Percentiles rank a stretch among this genome's conserved stretches.
Conservation (phyloP, 2,329 filamentous ascomycete species). For the Alternaria ethzedia region DNA sequence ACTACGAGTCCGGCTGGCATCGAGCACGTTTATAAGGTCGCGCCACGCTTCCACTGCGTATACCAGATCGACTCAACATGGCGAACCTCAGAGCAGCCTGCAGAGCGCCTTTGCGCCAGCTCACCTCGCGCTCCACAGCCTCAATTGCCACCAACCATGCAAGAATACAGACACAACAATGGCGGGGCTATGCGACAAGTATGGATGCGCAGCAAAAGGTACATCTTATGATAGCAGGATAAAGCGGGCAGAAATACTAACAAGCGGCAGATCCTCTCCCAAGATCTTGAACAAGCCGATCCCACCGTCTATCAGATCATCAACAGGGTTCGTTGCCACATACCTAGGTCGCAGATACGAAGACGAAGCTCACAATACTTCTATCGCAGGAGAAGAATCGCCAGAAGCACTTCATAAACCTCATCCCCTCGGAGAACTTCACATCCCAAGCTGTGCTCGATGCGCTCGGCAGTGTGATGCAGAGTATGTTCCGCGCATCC, state of each 20-base stretch:
- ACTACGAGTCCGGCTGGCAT: slow-evolving; percentile 30
- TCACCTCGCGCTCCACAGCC: slow-evolving; percentile 30
- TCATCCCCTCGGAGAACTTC: slow-evolving; percentile 99
- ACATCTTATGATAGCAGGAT: not conserved
- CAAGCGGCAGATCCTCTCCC: slow-evolving; percentile 71
- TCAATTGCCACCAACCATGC: slow-evolving; percentile 41
- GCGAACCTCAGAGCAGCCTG: slow-evolving; percentile 50
- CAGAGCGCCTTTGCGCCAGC: slow-evolving; percentile 48
- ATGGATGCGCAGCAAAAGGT: slow-evolving; percentile 58
- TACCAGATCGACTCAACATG: slow-evolving; percentile 42
- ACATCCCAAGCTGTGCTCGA: slow-evolving; percentile 98
- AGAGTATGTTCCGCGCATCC: slow-evolving; percentile 62
- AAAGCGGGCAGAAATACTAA: slow-evolving; percentile 13
- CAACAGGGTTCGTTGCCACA: slow-evolving; percentile 70
- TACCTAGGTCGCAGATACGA: slow-evolving; percentile 12
- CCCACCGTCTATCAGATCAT: slow-evolving; percentile 87
- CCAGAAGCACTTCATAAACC: slow-evolving; percentile 98
- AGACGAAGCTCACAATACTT: slow-evolving; percentile 23
- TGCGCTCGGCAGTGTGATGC: slow-evolving; percentile 73
- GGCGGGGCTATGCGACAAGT: slow-evolving; percentile 52
- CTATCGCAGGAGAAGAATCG: slow-evolving; percentile 81
- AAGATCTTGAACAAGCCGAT: slow-evolving; percentile 82
- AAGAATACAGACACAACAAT: slow-evolving; percentile 40
- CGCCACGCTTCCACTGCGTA: slow-evolving; percentile 15
- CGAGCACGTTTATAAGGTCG: slow-evolving; percentile 24